Conservation (phyloP, 805 yeast species). For the Candida tammaniensis region DNA sequence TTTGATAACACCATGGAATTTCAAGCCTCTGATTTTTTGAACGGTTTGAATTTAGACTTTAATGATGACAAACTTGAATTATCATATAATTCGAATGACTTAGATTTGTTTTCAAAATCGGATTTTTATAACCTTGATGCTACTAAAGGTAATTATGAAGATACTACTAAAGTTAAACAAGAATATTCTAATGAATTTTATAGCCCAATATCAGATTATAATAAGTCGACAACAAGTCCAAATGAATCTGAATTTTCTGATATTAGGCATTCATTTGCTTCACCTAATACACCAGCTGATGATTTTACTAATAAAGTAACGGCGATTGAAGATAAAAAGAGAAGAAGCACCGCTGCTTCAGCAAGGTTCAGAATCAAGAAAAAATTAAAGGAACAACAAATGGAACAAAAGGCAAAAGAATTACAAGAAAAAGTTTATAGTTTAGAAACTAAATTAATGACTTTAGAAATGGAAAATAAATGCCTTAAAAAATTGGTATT, state of each 20-base stretch:
- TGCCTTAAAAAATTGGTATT: constrained; percentile 79
- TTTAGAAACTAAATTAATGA: constrained; percentile 72
- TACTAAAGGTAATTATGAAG: constrained; percentile 5
- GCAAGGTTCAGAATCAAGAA: constrained; percentile 91
- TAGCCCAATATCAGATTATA: no score
- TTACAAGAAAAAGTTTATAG: constrained; percentile 63
- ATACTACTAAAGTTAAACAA: no score
- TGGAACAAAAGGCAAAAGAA: constrained; percentile 74
- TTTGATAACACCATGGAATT: constrained; percentile 28
- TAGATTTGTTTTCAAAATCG: constrained; percentile 38
- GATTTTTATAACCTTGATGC: constrained; percentile 41
- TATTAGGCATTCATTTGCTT: no score
- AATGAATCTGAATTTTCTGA: neutral
- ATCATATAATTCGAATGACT: constrained; percentile 21
- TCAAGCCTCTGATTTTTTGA: constrained; percentile 40
- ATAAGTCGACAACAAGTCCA: constrained; percentile 1
- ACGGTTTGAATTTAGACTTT: constrained; percentile 39
- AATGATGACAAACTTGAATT: constrained; percentile 22
- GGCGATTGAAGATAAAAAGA: constrained; percentile 68
- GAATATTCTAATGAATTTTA: no score
- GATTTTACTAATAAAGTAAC: neutral
- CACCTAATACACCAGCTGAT: neutral
- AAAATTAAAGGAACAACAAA: constrained; percentile 87
- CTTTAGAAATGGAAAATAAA: constrained; percentile 90
- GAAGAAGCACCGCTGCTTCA: constrained; percentile 89